Conservation (phyloP, 2,329 filamentous ascomycete genomes). For the Grosmannia clavigera region DNA sequence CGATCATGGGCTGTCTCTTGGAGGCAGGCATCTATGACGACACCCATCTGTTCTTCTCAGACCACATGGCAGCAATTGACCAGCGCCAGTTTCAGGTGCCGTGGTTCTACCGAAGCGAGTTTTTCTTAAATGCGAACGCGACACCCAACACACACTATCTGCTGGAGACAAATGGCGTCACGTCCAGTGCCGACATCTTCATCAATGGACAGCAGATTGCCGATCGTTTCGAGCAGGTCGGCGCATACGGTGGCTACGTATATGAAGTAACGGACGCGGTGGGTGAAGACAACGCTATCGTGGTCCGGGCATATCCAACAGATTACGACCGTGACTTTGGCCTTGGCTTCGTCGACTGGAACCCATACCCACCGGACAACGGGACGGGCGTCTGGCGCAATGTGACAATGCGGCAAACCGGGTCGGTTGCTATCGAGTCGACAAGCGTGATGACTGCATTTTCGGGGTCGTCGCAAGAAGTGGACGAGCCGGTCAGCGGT, state of each 20-base stretch:
- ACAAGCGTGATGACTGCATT: conserved; percentile 33
- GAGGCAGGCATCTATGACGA: conserved; percentile 39
- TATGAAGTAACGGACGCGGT: conserved; percentile 40
- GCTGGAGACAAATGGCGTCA: conserved; percentile 46
- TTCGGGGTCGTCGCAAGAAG: conserved; percentile 12
- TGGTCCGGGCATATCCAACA: conserved; percentile 43
- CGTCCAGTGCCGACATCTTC: conserved; percentile 46
- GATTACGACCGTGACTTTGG: conserved; percentile 47
- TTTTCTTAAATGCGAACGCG: conserved; percentile 20
- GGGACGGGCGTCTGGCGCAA: conserved; percentile 52
- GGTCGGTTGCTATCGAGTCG: conserved; percentile 31
- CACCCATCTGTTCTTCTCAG: conserved; percentile 40
- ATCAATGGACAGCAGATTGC: conserved; percentile 43
- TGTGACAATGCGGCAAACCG: conserved; percentile 41
- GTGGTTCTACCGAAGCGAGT: conserved; percentile 47
- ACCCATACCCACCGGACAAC: conserved; percentile 48
- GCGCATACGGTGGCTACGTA: conserved; percentile 41
- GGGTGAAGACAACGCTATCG: conserved; percentile 33
- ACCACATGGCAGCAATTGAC: conserved; percentile 30
- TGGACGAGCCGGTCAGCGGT: conserved; percentile 15
- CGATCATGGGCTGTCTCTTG: conserved; percentile 46
- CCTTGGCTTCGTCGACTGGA: conserved; percentile 50
- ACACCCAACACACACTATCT: conserved; percentile 26
- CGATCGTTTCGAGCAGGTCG: conserved; percentile 34
- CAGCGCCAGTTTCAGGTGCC: conserved; percentile 35